phyloP scores from a whole-genome alignment of 352 stramenopile genomes.

The Pythium utonaiense region DNA sequence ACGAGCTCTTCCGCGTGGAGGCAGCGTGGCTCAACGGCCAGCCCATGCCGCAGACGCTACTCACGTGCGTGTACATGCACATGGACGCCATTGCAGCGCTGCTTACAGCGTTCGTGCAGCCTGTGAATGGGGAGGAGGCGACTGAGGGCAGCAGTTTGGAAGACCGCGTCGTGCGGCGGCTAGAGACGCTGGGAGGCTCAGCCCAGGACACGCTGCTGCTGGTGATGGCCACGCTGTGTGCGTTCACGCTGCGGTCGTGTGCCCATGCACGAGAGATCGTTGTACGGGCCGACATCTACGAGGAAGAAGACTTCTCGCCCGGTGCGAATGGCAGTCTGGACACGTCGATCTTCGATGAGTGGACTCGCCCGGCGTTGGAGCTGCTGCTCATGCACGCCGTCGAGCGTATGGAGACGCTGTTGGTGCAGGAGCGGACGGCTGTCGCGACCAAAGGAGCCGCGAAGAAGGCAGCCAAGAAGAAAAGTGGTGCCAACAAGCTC shows the following conservation, averaged over 20 bases:
- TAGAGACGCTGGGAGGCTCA: constrained; percentile 14
- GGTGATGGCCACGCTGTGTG: constrained; percentile 62
- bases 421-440: constrained; percentile 36
- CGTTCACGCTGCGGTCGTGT: constrained; percentile 72
- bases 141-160: constrained; percentile 10
- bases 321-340: constrained; percentile 52
- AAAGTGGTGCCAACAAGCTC: constrained; percentile 23
- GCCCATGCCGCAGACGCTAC: constrained; percentile 84
- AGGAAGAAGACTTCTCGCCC: constrained; percentile 94
- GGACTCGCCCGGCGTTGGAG: constrained; percentile 37
- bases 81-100: constrained; percentile 70
- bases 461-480: constrained; percentile 69
- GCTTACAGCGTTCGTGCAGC: constrained; percentile 33
- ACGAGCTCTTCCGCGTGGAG: constrained; percentile 74
- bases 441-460: constrained; percentile 24
- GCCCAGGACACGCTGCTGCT: constrained; percentile 58
- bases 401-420: constrained; percentile 40
- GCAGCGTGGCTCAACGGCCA: constrained; percentile 82
- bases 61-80: constrained; percentile 90
- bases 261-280: constrained; percentile 80
- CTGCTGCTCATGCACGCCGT: constrained; percentile 41
- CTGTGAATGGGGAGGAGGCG: constrained; percentile 5
- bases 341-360: constrained; percentile 39
- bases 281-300: constrained; percentile 93
- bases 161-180: constrained; percentile 26